phyloP scores from a whole-genome alignment of 2,329 filamentous ascomycete species.

The Ceratocystiopsis sp. region DNA sequence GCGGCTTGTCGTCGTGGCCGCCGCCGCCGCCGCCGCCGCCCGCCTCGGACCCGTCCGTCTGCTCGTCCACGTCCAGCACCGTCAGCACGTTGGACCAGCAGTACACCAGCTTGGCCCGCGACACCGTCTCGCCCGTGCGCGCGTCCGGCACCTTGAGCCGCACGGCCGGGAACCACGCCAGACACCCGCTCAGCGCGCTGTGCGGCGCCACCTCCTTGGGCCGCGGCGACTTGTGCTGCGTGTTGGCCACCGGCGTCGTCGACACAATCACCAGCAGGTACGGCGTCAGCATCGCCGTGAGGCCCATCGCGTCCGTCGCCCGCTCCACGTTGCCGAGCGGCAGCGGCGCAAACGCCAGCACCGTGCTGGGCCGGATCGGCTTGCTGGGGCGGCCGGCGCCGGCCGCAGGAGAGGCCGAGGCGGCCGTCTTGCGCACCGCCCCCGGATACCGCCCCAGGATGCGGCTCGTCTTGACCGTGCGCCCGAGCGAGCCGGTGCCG shows the following conservation, averaged over 20 bases:
- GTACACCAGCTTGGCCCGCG: slow-evolving; percentile 80
- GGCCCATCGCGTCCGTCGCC: slow-evolving; percentile 67
- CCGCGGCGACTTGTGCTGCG: slow-evolving; percentile 81
- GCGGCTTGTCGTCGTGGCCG: slow-evolving; percentile 52
- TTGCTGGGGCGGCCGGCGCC: slow-evolving; percentile 16
- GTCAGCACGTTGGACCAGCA: slow-evolving; percentile 98
- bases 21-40: too few relatives aligned
- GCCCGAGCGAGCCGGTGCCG: slow-evolving; percentile 70
- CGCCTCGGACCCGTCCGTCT: slow-evolving; percentile 39
- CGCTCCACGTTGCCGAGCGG: slow-evolving; percentile 91
- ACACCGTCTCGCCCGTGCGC: slow-evolving; percentile 48
- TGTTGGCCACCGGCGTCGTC: slow-evolving; percentile 88
- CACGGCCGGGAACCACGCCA: slow-evolving; percentile 95
- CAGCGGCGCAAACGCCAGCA: slow-evolving; percentile 77
- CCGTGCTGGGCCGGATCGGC: slow-evolving; percentile 76
- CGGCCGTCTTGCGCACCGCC: slow-evolving; percentile 25
- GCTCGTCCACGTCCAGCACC: slow-evolving; percentile 71
- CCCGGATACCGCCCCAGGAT: slow-evolving; percentile 85
- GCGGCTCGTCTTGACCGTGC: slow-evolving; percentile 74
- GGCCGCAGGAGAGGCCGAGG: too few relatives aligned
- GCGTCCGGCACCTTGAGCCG: slow-evolving; percentile 65
- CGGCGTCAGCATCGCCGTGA: slow-evolving; percentile 90
- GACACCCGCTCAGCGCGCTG: slow-evolving; percentile 78
- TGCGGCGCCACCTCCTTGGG: slow-evolving; percentile 85
- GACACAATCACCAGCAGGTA: slow-evolving; percentile 95